Percentiles rank a stretch among this genome's conserved stretches.
These are phyloP conservation scores for Huntiella decipiens DNA, from an alignment of 2,329 filamentous ascomycete species.

Conservation along the genomic window DNA sequence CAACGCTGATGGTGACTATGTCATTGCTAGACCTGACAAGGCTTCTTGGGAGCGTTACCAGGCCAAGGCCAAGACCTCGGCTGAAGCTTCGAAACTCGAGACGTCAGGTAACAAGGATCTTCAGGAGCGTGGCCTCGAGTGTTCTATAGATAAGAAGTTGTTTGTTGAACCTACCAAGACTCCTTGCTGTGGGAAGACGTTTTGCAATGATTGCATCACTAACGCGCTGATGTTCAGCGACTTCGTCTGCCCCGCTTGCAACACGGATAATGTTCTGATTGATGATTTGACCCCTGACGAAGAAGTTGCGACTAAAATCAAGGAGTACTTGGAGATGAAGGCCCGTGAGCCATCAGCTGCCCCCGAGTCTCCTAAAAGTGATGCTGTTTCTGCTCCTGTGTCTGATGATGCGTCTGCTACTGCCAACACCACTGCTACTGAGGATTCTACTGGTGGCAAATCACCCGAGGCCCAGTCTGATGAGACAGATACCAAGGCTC, in stretches of 20 bases:
- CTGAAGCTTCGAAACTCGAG: slow-evolving; percentile 61
- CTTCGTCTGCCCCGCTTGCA: slow-evolving; percentile 84
- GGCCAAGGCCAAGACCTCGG: slow-evolving; percentile 75
- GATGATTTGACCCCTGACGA: slow-evolving; percentile 77
- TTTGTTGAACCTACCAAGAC: slow-evolving; percentile 99
- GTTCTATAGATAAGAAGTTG: slow-evolving; percentile 90
- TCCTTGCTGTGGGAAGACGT: slow-evolving; percentile 93
- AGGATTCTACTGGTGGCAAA: slow-evolving; percentile 14
- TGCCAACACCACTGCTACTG: background rate
- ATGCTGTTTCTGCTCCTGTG: background rate
- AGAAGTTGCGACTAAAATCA: slow-evolving; percentile 59
- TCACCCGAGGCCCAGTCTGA: no score
- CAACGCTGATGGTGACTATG: slow-evolving; percentile 92
- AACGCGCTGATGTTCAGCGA: slow-evolving; percentile 97
- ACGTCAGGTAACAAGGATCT: slow-evolving; percentile 68
- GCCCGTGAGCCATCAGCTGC: slow-evolving; percentile 14
- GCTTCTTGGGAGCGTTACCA: slow-evolving; percentile 94
- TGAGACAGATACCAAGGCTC: no score
- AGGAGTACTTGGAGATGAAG: slow-evolving; percentile 36
- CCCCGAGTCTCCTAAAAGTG: slow-evolving; percentile 16
- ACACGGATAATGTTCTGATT: slow-evolving; percentile 76
- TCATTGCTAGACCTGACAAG: slow-evolving; percentile 89
- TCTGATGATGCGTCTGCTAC: background rate
- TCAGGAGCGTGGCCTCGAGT: slow-evolving; percentile 74
- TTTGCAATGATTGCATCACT: slow-evolving; percentile 98